Percentiles rank a stretch among this genome's conserved stretches.
These are phyloP conservation scores for Takakia lepidozioides DNA, from an alignment of 225 moss, liverwort and hornwort genomes.

Conservation along the genomic window DNA sequence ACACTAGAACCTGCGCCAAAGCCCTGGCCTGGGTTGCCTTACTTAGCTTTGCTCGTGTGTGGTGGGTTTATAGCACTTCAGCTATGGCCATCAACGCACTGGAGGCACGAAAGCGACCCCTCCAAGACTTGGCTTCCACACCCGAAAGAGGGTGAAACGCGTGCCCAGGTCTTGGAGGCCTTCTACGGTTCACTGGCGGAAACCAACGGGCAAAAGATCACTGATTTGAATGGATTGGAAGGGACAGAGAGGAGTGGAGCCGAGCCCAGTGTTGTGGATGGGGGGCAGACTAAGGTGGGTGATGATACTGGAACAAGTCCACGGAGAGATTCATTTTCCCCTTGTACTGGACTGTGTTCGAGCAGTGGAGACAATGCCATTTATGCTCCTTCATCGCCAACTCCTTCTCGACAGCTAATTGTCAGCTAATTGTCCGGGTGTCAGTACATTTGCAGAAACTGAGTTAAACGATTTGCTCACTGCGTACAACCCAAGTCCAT, in stretches of 20 bases:
- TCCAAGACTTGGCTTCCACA: constrained; percentile 40
- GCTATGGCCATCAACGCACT: constrained; percentile 72
- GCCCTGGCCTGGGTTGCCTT: constrained; percentile 57
- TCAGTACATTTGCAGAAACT: too few relatives aligned
- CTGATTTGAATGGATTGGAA: constrained; percentile 33
- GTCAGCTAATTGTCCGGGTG: too few relatives aligned
- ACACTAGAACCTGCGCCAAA: constrained; percentile 58
- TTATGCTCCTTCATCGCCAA: not conserved
- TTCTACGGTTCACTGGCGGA: constrained; percentile 42
- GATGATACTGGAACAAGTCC: not conserved
- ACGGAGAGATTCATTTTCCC: too few relatives aligned
- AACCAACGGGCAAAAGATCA: constrained; percentile 30
- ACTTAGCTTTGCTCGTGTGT: constrained; percentile 36
- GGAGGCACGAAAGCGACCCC: constrained; percentile 57
- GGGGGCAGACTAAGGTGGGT: not conserved
- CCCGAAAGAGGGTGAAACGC: constrained; percentile 16
- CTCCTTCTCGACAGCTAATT: too few relatives aligned
- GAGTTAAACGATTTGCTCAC: too few relatives aligned
- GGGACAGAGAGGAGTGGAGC: constrained; percentile 4
- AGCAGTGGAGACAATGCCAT: not conserved
- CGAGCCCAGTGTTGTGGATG: not conserved
- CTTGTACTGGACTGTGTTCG: too few relatives aligned
- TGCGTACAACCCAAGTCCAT: too few relatives aligned
- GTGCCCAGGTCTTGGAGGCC: constrained; percentile 15
- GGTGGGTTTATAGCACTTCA: constrained; percentile 61